These are phyloP conservation scores for Cicer judaicum DNA, from an alignment of 306 rosid species.

Conservation along the genomic window DNA sequence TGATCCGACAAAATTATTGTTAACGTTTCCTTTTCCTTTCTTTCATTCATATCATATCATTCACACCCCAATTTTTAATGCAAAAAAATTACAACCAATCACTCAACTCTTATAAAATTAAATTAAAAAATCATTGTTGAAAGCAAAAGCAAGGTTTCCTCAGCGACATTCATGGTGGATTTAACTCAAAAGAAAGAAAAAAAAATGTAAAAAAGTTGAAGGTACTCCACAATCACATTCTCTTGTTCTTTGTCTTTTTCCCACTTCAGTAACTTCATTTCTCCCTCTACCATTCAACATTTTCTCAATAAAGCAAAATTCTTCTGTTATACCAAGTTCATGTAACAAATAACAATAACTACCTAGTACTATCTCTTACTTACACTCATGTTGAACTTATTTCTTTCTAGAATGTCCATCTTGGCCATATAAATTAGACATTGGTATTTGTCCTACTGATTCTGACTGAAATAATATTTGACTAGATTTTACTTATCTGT, in stretches of 20 bases:
- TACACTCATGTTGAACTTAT: constrained; percentile 36
- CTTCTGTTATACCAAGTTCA: constrained; percentile 9
- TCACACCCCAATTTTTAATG: constrained; percentile 17
- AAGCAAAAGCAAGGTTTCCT: background rate
- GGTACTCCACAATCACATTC: constrained; percentile 26
- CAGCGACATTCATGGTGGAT: constrained; percentile 32
- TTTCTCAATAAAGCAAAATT: constrained; percentile 23
- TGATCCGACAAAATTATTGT: constrained; percentile 36
- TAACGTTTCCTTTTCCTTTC: constrained; percentile 3
- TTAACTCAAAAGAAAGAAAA: constrained; percentile 6
- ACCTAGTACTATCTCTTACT: background rate
- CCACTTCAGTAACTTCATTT: constrained; percentile 14
- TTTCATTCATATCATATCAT: background rate
- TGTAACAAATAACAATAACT: constrained; percentile 25
- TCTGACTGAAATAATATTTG: too few species aligned
- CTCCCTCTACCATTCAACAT: constrained; percentile 35
- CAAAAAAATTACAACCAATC: background rate
- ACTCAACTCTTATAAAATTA: background rate
- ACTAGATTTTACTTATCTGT: too few species aligned
- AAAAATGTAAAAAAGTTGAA: constrained; percentile 35
- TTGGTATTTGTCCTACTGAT: background rate
- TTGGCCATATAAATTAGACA: constrained; percentile 1
- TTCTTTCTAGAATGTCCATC: constrained; percentile 35
- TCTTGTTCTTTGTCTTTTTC: constrained; percentile 37
- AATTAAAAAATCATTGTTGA: too few species aligned